Percentiles rank a stretch among this genome's conserved stretches.
phyloP scores from a whole-genome alignment of 2,329 filamentous ascomycete species.

The Coniochaeta sp. region DNA sequence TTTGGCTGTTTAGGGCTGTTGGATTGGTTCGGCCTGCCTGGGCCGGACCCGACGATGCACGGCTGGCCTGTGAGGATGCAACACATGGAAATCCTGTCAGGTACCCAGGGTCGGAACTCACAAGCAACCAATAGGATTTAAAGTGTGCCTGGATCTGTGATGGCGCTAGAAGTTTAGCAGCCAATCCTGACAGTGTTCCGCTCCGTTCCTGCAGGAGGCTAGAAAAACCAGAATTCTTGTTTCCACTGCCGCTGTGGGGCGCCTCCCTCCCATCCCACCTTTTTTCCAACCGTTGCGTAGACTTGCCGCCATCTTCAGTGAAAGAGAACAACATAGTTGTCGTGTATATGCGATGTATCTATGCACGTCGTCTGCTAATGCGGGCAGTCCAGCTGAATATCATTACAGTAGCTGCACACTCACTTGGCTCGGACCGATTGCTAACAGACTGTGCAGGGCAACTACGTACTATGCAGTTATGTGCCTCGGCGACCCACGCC shows the following conservation, averaged over 20 bases:
- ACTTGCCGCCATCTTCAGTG: not conserved
- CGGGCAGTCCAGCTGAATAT: not conserved
- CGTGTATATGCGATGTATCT: not conserved
- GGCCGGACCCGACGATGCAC: not conserved
- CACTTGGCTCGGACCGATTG: not conserved
- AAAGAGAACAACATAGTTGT: not conserved
- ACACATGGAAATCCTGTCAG: conserved; percentile 33
- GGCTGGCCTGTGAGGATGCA: conserved; percentile 25
- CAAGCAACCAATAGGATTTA: conserved; percentile 21
- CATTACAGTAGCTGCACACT: not conserved
- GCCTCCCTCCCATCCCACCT: not conserved
- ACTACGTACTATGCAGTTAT: too few species aligned
- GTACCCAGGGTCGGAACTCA: conserved; percentile 29
- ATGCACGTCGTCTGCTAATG: not conserved
- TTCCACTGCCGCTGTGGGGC: not conserved
- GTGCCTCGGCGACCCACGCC: not conserved
- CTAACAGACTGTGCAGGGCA: not conserved
- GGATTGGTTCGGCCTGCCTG: conserved; percentile 2
- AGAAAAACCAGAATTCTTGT: not conserved
- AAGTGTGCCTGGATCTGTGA: not conserved
- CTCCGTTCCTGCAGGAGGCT: not conserved
- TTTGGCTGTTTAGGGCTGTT: conserved; percentile 3
- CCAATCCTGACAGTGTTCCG: not conserved
- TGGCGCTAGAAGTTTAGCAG: not conserved
- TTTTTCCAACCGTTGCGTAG: not conserved